Percentiles rank a stretch among this genome's conserved stretches.
phyloP scores from a whole-genome alignment of 1,139 yeast genomes.

The Saccharomyces hybrid region DNA sequence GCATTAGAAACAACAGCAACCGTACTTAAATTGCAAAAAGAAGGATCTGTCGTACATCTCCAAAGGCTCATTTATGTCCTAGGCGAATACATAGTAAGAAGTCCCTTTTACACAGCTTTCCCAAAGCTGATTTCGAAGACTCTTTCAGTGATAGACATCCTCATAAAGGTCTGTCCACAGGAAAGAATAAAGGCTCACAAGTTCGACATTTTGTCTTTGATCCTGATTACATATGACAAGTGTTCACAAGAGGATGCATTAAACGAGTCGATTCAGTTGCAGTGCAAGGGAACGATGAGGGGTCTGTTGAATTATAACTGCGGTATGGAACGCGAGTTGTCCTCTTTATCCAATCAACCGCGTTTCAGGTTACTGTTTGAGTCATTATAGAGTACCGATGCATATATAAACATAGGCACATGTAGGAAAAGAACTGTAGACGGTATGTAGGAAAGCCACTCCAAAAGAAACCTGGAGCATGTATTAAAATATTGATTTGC shows the following conservation, averaged over 20 bases:
- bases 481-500: neutral
- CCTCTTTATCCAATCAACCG: neutral
- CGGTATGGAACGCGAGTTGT: neutral
- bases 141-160: slow-evolving; percentile 7
- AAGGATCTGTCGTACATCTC: slow-evolving; percentile 13
- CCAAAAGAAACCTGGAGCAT: neutral
- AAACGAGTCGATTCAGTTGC: neutral
- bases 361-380: neutral
- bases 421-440: neutral
- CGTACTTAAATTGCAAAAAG: slow-evolving; percentile 8
- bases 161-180: slow-evolving; percentile 11
- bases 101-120: slow-evolving; percentile 24
- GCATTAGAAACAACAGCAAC: slow-evolving; percentile 8
- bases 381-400: neutral
- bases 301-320: neutral
- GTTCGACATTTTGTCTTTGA: slow-evolving; percentile 22
- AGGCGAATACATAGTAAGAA: slow-evolving; percentile 25
- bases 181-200: slow-evolving; percentile 21
- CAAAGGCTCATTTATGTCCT: slow-evolving; percentile 23
- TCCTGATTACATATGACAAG: slow-evolving; percentile 19
- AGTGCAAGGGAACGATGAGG: neutral
- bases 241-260: slow-evolving; percentile 20
- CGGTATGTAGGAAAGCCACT: neutral
- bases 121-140: slow-evolving; percentile 12
- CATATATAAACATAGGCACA: neutral